phyloP scores from a whole-genome alignment of 2,329 filamentous ascomycete species.

The Colletotrichum musicola region DNA sequence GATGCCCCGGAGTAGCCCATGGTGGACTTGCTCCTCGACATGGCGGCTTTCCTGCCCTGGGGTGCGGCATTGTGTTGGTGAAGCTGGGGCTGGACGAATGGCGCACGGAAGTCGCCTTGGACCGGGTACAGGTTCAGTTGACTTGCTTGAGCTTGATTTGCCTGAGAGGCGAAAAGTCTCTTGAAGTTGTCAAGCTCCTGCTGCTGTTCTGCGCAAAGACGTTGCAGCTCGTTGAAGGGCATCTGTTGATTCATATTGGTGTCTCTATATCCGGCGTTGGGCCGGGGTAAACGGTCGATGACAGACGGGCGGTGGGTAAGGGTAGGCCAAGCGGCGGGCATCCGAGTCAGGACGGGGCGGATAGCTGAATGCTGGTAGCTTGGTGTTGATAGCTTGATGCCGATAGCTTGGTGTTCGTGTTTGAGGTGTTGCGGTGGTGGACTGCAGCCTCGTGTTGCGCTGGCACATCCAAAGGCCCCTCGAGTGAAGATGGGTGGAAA shows the following conservation, averaged over 20 bases:
- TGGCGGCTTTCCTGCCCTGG: conserved; percentile 23
- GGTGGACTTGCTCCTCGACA: conserved; percentile 40
- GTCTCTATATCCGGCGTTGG: background rate
- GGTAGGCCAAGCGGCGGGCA: background rate
- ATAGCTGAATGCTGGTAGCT: no score
- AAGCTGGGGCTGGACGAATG: conserved; percentile 18
- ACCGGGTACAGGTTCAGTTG: conserved; percentile 17
- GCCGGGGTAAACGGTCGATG: conserved; percentile 11
- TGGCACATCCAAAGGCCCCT: conserved; percentile 29
- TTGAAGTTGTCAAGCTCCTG: conserved; percentile 36
- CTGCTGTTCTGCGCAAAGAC: conserved; percentile 36
- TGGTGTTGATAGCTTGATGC: no score
- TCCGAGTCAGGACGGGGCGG: conserved; percentile 21
- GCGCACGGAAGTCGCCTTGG: conserved; percentile 36
- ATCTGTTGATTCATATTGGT: conserved; percentile 38
- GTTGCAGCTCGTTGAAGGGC: conserved; percentile 35
- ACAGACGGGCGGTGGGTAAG: conserved; percentile 23
- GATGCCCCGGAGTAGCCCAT: conserved; percentile 32
- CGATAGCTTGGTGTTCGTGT: background rate
- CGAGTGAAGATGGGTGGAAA: conserved; percentile 25
- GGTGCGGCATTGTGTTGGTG: conserved; percentile 22
- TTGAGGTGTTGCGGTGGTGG: conserved; percentile 15
- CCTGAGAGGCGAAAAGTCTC: conserved; percentile 27
- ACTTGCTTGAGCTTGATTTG: conserved; percentile 22
- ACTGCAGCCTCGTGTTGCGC: conserved; percentile 36